phyloP scores from a whole-genome alignment of 2,329 filamentous ascomycete genomes.

The Fusarium compactum region DNA sequence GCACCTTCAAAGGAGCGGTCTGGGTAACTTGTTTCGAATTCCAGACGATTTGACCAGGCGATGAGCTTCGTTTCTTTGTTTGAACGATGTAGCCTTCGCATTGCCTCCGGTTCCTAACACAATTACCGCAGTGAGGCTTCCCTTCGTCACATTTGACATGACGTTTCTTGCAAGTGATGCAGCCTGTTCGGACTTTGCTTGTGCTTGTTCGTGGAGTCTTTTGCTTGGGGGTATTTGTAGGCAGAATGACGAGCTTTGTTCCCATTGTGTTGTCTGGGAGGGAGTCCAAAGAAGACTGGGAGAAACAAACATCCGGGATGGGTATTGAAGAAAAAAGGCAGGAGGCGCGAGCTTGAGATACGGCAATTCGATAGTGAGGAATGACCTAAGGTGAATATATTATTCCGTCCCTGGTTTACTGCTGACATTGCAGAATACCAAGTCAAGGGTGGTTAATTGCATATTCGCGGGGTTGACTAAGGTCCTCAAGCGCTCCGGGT shows the following conservation, averaged over 20 bases:
- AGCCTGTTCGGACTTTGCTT: constrained; percentile 39
- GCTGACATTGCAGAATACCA: background rate
- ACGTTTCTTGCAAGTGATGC: constrained; percentile 43
- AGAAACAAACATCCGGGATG: background rate
- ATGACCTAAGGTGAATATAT: background rate
- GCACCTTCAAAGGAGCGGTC: background rate
- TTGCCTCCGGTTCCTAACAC: constrained; percentile 21
- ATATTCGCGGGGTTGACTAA: background rate
- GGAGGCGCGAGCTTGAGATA: background rate
- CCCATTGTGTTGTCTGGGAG: background rate
- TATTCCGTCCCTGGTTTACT: background rate
- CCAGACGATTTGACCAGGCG: constrained; percentile 40
- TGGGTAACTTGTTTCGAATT: constrained; percentile 36
- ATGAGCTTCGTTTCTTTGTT: constrained; percentile 1
- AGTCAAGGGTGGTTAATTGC: background rate
- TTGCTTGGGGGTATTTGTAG: background rate
- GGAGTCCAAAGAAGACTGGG: background rate
- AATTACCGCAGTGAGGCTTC: constrained; percentile 35
- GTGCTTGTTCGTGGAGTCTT: constrained; percentile 40
- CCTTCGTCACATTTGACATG: constrained; percentile 44
- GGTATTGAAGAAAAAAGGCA: background rate
- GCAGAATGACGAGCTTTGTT: background rate
- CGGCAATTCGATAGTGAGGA: background rate
- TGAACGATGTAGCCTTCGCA: constrained; percentile 33
- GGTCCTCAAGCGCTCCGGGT: background rate